A percentile compares a stretch with the other conserved stretches of the same genome.
These are phyloP conservation scores for Heteromeles arbutifolia DNA, from an alignment of 306 rosid species.

Conservation along the genomic window DNA sequence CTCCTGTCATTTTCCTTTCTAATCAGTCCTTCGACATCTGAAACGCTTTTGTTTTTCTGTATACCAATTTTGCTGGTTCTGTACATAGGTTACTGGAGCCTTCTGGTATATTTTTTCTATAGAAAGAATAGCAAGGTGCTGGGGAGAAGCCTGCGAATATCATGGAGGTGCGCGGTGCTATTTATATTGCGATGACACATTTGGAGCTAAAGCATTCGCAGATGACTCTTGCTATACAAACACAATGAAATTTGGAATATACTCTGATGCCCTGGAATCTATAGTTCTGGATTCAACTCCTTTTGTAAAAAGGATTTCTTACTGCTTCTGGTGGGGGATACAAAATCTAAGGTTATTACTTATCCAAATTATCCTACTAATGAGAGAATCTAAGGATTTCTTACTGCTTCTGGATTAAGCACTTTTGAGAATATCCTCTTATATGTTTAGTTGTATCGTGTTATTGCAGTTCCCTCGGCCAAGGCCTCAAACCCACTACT, in stretches of 20 bases:
- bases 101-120: slow-evolving; percentile 9
- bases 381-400: too few species aligned
- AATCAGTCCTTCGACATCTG: too few species aligned
- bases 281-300: not conserved
- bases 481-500: slow-evolving; percentile 20
- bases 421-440: not conserved
- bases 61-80: too few species aligned
- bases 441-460: not conserved
- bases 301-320: not conserved
- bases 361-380: too few species aligned
- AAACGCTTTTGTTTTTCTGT: too few species aligned
- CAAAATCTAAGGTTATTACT: slow-evolving; percentile 6
- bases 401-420: too few species aligned
- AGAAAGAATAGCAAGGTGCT: not conserved
- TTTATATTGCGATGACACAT: not conserved
- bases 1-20: too few species aligned
- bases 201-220: not conserved
- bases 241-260: slow-evolving; percentile 15
- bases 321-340: slow-evolving; percentile 34
- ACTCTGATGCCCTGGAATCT: not conserved
- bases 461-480: slow-evolving; percentile 25
- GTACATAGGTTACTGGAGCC: slow-evolving; percentile 7
- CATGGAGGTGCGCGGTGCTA: not conserved
- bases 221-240: not conserved
- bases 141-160: not conserved